These are phyloP conservation scores for Dichotomopilus funicola DNA, from an alignment of 2,329 filamentous ascomycete species.

Conservation along the genomic window DNA sequence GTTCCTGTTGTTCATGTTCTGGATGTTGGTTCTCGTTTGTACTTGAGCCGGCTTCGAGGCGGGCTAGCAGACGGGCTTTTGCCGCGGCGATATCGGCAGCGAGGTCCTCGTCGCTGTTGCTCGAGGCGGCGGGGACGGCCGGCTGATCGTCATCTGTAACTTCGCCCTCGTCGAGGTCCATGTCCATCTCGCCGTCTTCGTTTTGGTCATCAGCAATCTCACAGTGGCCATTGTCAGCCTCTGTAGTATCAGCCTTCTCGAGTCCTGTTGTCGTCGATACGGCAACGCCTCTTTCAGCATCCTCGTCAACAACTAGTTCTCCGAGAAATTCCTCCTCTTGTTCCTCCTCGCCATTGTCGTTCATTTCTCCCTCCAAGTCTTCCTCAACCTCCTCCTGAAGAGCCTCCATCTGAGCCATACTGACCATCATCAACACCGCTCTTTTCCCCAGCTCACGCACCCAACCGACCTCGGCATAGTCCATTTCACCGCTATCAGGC, in stretches of 20 bases:
- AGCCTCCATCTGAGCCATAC: constrained; percentile 47
- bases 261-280: constrained; percentile 14
- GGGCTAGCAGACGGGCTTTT: constrained; percentile 42
- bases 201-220: background rate
- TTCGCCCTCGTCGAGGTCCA: constrained; percentile 34
- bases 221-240: background rate
- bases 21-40: constrained; percentile 6
- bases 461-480: constrained; percentile 66
- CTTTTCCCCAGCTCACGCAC: constrained; percentile 74
- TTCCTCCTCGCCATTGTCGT: constrained; percentile 26
- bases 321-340: constrained; percentile 20
- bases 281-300: constrained; percentile 5
- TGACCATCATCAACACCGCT: constrained; percentile 56
- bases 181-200: constrained; percentile 22
- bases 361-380: constrained; percentile 24
- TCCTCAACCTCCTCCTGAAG: constrained; percentile 35
- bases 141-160: constrained; percentile 27
- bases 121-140: background rate
- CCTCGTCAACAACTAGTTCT: constrained; percentile 15
- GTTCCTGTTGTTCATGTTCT: constrained; percentile 27
- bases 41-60: constrained; percentile 31
- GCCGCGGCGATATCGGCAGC: constrained; percentile 41
- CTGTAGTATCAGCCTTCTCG: constrained; percentile 2
- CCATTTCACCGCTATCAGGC: constrained; percentile 67
- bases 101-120: constrained; percentile 22